A percentile compares a stretch with the other conserved stretches of the same genome.
Conservation (phyloP, 2,329 filamentous ascomycete genomes). For the Aspergillus sp. region DNA sequence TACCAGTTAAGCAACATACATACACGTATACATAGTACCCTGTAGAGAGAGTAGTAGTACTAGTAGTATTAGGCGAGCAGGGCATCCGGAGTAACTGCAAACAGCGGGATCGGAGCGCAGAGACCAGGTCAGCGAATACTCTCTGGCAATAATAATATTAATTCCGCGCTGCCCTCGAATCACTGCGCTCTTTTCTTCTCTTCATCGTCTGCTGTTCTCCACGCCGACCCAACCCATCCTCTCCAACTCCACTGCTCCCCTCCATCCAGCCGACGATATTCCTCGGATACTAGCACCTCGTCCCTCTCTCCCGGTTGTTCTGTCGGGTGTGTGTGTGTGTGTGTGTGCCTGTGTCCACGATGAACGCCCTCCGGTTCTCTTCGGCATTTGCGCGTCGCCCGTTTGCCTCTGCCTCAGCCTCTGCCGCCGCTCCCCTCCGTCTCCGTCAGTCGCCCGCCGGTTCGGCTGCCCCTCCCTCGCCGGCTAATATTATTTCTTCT, state of each 20-base stretch:
- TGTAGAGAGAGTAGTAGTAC: no score
- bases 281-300: slow-evolving; percentile 1
- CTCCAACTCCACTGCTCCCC: slow-evolving; percentile 17
- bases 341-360: slow-evolving; percentile 16
- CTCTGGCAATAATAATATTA: no score
- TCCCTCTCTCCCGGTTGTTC: not conserved
- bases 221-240: no score
- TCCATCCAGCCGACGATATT: slow-evolving; percentile 27
- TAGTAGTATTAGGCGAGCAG: no score
- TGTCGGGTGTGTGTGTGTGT: slow-evolving; percentile 26
- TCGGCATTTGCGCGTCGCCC: slow-evolving; percentile 15
- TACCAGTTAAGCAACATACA: no score
- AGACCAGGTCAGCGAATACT: no score
- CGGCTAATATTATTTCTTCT: no score
- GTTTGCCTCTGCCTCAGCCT: slow-evolving; percentile 5
- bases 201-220: slow-evolving; percentile 3
- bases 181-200: no score
- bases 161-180: no score
- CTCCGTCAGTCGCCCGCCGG: slow-evolving; percentile 13
- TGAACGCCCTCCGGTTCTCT: slow-evolving; percentile 22
- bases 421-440: slow-evolving; percentile 11
- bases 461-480: slow-evolving; percentile 13
- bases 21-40: no score
- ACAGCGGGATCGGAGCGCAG: no score
- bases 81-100: no score